Base-by-base conservation (phyloP, 768 basidiomycete genomes). In the Panaeolus cyanescens region DNA sequence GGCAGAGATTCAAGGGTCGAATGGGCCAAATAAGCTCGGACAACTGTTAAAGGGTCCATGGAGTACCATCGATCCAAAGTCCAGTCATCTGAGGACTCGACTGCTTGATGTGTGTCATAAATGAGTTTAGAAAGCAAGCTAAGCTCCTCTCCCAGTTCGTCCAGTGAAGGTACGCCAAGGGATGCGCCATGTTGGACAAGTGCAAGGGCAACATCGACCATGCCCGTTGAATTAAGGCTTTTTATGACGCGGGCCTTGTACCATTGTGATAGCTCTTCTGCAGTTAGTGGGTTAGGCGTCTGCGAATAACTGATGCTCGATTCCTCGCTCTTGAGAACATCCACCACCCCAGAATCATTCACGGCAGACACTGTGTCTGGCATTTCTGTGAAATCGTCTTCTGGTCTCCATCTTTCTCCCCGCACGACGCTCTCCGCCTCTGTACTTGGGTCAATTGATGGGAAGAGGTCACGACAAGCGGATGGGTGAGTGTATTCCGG, bases 101-200 rank as follows among this genome's bases (percentile, higher is more conserved):
- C 75, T 15, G 79, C 79, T 34, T 81, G 79, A 57, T 83, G 82
- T 9, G 86, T 80, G 69, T 97, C 95, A 66, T 99, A 99, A 12
- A 96, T 87, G 45, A 99, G 83, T 19, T 90, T 83, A 1, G 91
- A 89, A 34, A 99, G 83, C 6, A 99, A 84, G 64, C 87, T 91
- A 37, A 99, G 83, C 57, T 99, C 96, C 77, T 98, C 96, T 2
- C 95, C 96, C 2, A 95, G 74, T 68, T 88, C 86, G 65, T 96
- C 96, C 39, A 99, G 83, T 1, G 79, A 85, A 19, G 86, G 82
- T 12, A 97, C 79, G 13, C 90, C 90, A 65, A 86, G 85, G 7
- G 94, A 89, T 10, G 91, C 95, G 13, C 88, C 95, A 64, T 96
- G 88, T 71, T 97, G 96, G 8, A 94, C 82, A 45, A 90, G 80